Conservation (phyloP, 2,329 filamentous ascomycete species). For the Juglanconis sp. region DNA sequence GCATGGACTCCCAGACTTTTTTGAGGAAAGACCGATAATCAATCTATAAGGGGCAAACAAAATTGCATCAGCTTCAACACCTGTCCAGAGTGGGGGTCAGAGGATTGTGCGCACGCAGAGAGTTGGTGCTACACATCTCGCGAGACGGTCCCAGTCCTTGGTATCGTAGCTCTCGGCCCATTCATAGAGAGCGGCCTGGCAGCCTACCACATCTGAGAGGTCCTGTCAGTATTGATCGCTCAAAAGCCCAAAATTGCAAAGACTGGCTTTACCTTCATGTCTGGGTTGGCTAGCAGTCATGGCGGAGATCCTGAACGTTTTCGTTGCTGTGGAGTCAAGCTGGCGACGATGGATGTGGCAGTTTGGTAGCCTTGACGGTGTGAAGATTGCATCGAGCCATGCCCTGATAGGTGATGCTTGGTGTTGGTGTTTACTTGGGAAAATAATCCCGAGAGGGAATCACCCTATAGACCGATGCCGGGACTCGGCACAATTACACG, state of each 20-base stretch:
- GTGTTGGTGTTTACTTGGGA: no score
- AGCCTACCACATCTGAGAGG: constrained; percentile 38
- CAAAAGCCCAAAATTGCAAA: not conserved
- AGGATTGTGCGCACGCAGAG: not conserved
- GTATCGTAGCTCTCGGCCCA: constrained; percentile 65
- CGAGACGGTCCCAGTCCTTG: constrained; percentile 61
- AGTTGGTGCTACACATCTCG: constrained; percentile 14
- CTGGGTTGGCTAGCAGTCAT: no score
- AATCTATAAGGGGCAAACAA: not conserved
- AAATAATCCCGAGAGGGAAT: no score
- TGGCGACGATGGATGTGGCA: no score
- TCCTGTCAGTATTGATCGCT: no score
- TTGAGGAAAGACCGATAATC: constrained; percentile 38
- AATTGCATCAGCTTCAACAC: not conserved
- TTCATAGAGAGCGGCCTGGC: constrained; percentile 47
- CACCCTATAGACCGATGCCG: no score
- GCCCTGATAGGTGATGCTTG: no score
- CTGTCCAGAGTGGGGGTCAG: not conserved
- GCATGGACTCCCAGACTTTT: constrained; percentile 55
- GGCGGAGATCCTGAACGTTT: no score
- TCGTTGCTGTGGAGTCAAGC: no score
- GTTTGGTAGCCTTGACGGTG: no score
- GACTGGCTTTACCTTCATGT: not conserved
- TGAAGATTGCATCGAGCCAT: no score
- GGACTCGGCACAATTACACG: no score